Conservation (phyloP, 163 green algal genomes). For the Scenedesmus sp. region DNA sequence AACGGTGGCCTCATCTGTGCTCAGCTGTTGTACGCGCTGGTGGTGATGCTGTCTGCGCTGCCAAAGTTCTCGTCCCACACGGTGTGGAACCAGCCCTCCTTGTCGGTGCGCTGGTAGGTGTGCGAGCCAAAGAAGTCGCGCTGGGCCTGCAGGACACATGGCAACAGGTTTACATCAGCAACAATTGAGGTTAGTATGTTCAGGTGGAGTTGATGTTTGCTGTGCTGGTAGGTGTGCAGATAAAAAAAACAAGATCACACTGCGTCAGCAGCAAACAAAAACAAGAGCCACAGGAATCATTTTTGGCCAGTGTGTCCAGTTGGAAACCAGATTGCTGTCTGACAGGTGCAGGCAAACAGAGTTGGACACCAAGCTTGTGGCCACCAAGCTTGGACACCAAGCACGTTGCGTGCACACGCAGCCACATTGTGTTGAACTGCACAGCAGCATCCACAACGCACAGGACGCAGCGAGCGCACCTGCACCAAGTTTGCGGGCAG, state of each 20-base stretch:
- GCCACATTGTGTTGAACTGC: no score
- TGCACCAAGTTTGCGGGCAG: conserved; percentile 94
- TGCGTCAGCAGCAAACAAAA: no score
- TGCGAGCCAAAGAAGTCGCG: conserved; percentile 99
- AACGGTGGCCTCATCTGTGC: no score
- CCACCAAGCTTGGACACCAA: no score
- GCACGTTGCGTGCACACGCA: no score
- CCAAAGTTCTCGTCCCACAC: conserved; percentile 87
- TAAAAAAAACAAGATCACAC: no score
- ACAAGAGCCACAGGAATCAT: no score
- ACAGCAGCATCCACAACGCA: no score
- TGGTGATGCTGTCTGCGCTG: conserved; percentile 94
- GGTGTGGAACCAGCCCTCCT: conserved; percentile 95
- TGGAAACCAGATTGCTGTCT: no score
- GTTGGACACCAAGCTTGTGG: no score
- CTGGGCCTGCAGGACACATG: conserved; percentile 96
- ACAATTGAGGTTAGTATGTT: neutral
- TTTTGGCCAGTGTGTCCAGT: no score
- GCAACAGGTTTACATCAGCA: neutral
- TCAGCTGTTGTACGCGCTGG: conserved; percentile 82
- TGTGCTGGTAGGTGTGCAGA: conserved; percentile 99
- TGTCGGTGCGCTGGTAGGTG: conserved; percentile 98
- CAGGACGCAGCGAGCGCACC: conserved; percentile 67
- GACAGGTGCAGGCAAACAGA: no score
- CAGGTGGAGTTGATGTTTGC: neutral